Evolutionary conservation across 1,139 yeast genomes (phyloP).

Genomic region (Neolecta irregularis): DNA sequence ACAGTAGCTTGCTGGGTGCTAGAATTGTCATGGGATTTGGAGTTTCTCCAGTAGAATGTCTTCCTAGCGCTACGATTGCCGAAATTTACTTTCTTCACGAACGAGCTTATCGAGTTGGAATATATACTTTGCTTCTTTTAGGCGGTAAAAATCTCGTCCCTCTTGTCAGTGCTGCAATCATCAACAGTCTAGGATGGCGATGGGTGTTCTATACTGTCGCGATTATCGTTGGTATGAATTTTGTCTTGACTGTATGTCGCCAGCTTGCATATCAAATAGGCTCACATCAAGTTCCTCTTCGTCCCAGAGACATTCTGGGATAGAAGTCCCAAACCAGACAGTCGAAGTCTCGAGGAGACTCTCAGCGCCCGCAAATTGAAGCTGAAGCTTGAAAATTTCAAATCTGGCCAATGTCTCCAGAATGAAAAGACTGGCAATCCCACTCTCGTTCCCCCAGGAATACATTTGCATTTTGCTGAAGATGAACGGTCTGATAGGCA

Average conservation of each 20-base stretch:
- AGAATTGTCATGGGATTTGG: constrained; percentile 45
- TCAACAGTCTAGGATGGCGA: constrained; percentile 36
- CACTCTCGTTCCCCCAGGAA: too few species aligned
- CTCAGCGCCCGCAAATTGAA: too few species aligned
- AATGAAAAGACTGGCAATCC: too few species aligned
- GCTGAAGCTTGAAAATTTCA: too few species aligned
- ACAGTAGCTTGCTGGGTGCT: constrained; percentile 41
- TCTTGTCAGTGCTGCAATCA: constrained; percentile 39
- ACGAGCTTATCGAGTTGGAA: constrained; percentile 48
- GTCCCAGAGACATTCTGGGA: constrained; percentile 58
- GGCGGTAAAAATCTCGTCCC: constrained; percentile 53
- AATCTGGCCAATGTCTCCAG: too few species aligned
- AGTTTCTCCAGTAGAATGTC: constrained; percentile 45
- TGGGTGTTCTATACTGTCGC: constrained; percentile 51
- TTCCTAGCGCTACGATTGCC: constrained; percentile 47
- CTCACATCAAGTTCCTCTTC: constrained; percentile 30
- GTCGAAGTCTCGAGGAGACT: too few species aligned
- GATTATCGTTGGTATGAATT: constrained; percentile 36
- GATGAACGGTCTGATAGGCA: too few species aligned
- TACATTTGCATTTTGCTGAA: too few species aligned
- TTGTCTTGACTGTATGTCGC: constrained; percentile 19
- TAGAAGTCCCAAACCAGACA: constrained; percentile 33
- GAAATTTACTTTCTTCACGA: constrained; percentile 52
- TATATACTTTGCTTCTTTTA: constrained; percentile 42
- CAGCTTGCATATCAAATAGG: not conserved